phyloP scores from a whole-genome alignment of 2,329 filamentous ascomycete species.

The Volutella citrinella region DNA sequence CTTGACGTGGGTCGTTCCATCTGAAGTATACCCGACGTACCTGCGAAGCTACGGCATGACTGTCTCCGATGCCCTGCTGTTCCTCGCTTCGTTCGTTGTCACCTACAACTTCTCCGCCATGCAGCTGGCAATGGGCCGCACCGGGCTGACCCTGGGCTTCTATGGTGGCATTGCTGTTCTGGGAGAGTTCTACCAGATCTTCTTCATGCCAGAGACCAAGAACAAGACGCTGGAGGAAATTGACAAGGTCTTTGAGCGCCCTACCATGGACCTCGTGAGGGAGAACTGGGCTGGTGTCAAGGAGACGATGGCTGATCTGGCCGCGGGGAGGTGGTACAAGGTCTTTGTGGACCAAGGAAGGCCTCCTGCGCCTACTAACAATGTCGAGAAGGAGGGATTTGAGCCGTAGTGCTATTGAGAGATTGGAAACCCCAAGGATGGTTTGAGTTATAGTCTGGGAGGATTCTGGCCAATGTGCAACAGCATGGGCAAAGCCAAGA shows the following conservation, averaged over 20 bases:
- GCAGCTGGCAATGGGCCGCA: slow-evolving; percentile 64
- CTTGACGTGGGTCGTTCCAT: slow-evolving; percentile 63
- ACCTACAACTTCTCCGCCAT: slow-evolving; percentile 74
- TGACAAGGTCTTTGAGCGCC: slow-evolving; percentile 62
- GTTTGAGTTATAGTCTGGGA: too few species aligned
- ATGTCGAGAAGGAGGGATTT: too few species aligned
- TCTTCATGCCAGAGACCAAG: slow-evolving; percentile 77
- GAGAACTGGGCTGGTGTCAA: slow-evolving; percentile 48
- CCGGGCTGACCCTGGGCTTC: slow-evolving; percentile 66
- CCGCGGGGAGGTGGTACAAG: slow-evolving; percentile 18
- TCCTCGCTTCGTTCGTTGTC: slow-evolving; percentile 69
- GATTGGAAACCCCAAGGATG: too few species aligned
- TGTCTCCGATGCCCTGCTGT: slow-evolving; percentile 63
- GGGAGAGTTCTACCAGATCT: slow-evolving; percentile 68
- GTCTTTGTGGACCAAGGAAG: slow-evolving; percentile 22
- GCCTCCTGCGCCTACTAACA: background rate
- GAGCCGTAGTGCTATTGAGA: too few species aligned
- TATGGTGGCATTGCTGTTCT: slow-evolving; percentile 71
- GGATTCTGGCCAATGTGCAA: too few species aligned
- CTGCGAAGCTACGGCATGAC: slow-evolving; percentile 73
- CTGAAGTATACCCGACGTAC: slow-evolving; percentile 71
- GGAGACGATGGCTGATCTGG: slow-evolving; percentile 26
- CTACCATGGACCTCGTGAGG: slow-evolving; percentile 59
- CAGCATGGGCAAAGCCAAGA: too few species aligned
- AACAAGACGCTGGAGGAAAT: slow-evolving; percentile 68